A percentile compares a stretch with the other conserved stretches of the same genome.
These are phyloP conservation scores for Xerocomus minutiporus DNA, from an alignment of 1,284 basidiomycete genomes.

Conservation along the genomic window DNA sequence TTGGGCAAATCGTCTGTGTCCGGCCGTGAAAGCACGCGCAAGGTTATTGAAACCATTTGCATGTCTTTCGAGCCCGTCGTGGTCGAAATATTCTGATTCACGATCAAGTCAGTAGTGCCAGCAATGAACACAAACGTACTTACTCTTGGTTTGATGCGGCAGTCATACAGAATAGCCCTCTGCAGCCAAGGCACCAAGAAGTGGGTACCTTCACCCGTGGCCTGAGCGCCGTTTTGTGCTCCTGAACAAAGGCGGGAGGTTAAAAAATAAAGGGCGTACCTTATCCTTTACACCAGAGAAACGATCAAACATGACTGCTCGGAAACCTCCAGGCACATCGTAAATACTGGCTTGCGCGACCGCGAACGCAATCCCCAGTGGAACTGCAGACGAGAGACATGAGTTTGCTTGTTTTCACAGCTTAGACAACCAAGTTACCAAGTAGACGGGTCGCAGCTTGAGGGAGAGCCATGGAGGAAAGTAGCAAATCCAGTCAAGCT, in stretches of 20 bases:
- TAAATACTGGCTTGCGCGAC: constrained; percentile 78
- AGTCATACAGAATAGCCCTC: constrained; percentile 95
- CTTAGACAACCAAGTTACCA: constrained; percentile 31
- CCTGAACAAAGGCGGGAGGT: neutral
- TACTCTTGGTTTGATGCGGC: constrained; percentile 93
- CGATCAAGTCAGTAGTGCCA: constrained; percentile 3
- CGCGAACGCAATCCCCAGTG: constrained; percentile 66
- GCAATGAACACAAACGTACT: constrained; percentile 25
- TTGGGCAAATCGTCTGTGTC: constrained; percentile 85
- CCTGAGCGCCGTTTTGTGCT: constrained; percentile 41
- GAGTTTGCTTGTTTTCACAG: constrained; percentile 1
- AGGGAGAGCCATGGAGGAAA: constrained; percentile 42
- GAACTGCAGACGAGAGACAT: constrained; percentile 47
- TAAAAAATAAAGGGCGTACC: constrained; percentile 37
- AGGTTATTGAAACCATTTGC: constrained; percentile 96
- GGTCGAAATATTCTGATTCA: constrained; percentile 85
- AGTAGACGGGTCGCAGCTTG: constrained; percentile 45
- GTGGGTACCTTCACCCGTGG: constrained; percentile 93
- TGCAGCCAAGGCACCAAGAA: constrained; percentile 95
- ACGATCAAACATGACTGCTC: constrained; percentile 98
- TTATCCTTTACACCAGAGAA: constrained; percentile 88
- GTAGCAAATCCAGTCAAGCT: neutral
- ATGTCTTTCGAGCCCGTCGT: constrained; percentile 95
- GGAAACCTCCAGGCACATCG: constrained; percentile 90
- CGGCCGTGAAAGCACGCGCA: constrained; percentile 93